Percentiles rank a stretch among this genome's conserved stretches.
phyloP scores from a whole-genome alignment of 805 yeast genomes.

The Monosporozyma solicola region DNA sequence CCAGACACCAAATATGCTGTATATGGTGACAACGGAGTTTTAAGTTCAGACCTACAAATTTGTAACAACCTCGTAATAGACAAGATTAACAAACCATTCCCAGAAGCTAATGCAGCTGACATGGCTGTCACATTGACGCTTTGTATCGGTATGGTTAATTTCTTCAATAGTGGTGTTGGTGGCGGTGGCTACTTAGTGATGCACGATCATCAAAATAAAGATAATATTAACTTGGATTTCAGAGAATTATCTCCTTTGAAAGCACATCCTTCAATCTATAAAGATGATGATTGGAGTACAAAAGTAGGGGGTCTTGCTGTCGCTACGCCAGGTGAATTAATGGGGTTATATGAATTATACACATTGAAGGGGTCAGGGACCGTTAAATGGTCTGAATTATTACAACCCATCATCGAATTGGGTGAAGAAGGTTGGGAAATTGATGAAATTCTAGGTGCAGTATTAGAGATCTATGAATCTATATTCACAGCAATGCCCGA shows the following conservation, averaged over 20 bases:
- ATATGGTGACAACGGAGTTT: slow-evolving; percentile 25
- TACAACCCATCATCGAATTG: slow-evolving; percentile 65
- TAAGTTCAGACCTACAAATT: slow-evolving; percentile 32
- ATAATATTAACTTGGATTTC: slow-evolving; percentile 64
- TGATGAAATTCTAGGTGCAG: slow-evolving; percentile 36
- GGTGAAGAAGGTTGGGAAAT: slow-evolving; percentile 59
- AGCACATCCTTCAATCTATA: slow-evolving; percentile 28
- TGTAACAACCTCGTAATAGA: slow-evolving; percentile 25
- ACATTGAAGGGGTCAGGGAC: slow-evolving; percentile 60
- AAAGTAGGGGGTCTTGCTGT: slow-evolving; percentile 80
- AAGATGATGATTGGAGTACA: slow-evolving; percentile 37
- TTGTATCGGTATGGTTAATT: slow-evolving; percentile 77
- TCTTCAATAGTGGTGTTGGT: slow-evolving; percentile 83
- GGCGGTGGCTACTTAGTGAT: slow-evolving; percentile 73
- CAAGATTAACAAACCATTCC: slow-evolving; percentile 21
- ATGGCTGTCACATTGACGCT: slow-evolving; percentile 84
- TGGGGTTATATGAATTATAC: slow-evolving; percentile 64
- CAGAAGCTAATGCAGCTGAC: slow-evolving; percentile 78
- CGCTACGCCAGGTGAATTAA: slow-evolving; percentile 86
- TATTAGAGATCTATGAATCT: slow-evolving; percentile 34
- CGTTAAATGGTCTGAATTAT: slow-evolving; percentile 59
- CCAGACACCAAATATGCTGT: slow-evolving; percentile 25
- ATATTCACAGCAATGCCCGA: slow-evolving; percentile 26
- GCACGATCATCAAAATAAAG: slow-evolving; percentile 28
- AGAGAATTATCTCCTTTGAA: slow-evolving; percentile 76